phyloP scores from a whole-genome alignment of 2,329 filamentous ascomycete species.

The Penicillium frequentans region DNA sequence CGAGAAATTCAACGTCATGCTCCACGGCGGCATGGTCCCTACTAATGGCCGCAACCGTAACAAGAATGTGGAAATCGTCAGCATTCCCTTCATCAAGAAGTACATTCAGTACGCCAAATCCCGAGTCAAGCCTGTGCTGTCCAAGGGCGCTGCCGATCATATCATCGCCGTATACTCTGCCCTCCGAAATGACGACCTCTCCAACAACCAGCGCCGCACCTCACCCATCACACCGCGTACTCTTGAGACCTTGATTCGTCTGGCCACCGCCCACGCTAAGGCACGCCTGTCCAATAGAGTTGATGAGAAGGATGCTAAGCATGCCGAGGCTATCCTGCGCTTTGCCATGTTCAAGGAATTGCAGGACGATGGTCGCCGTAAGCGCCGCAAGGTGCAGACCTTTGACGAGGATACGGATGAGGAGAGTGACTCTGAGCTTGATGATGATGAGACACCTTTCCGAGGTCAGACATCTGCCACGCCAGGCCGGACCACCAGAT shows the following conservation, averaged over 20 bases:
- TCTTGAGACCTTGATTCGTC: constrained; percentile 94
- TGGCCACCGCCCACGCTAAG: constrained; percentile 95
- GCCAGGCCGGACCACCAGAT: constrained; percentile 30
- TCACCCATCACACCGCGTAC: constrained; percentile 96
- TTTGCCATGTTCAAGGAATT: constrained; percentile 98
- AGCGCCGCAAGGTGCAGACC: constrained; percentile 75
- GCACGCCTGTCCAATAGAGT: constrained; percentile 83
- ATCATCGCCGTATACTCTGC: constrained; percentile 90
- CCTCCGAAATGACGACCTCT: constrained; percentile 91
- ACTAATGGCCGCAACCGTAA: constrained; percentile 67
- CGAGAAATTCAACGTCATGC: constrained; percentile 94
- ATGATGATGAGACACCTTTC: constrained; percentile 25
- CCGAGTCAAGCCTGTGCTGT: constrained; percentile 83
- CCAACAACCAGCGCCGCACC: constrained; percentile 89
- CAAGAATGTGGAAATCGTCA: constrained; percentile 82
- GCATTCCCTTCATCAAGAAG: constrained; percentile 98
- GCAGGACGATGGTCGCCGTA: constrained; percentile 72
- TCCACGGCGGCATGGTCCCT: constrained; percentile 87
- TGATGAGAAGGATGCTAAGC: constrained; percentile 82
- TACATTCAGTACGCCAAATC: constrained; percentile 98
- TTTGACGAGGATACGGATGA: constrained; percentile 62
- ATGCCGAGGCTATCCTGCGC: constrained; percentile 84
- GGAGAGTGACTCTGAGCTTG: constrained; percentile 41
- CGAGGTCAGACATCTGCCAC: constrained; percentile 29
- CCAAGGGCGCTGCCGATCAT: constrained; percentile 86